A percentile compares a stretch with the other conserved stretches of the same genome.
phyloP scores from a whole-genome alignment of 306 rosid genomes.

The Astragalus glycyphyllos region DNA sequence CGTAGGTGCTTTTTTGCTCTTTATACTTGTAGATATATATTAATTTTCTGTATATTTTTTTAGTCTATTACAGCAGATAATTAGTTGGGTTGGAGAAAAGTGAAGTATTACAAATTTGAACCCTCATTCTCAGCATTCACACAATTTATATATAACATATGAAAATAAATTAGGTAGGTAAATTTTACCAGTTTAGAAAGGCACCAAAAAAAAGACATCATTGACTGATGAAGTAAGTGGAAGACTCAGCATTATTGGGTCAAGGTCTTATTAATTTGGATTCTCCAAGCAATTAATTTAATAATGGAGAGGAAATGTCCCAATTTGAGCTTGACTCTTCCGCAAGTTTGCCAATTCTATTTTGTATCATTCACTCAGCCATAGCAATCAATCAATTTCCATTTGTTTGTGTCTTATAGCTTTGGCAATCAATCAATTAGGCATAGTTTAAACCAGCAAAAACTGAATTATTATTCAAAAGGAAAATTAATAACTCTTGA shows the following conservation, averaged over 20 bases:
- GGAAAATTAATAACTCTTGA: conserved; percentile 20
- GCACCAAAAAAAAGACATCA: conserved; percentile 21
- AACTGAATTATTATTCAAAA: conserved; percentile 39
- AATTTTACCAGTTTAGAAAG: conserved; percentile 17
- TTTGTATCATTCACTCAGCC: conserved; percentile 29
- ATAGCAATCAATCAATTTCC: conserved; percentile 16
- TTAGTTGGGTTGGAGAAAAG: no score
- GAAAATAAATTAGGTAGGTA: conserved; percentile 28
- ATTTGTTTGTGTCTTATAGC: conserved; percentile 32
- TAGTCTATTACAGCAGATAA: no score
- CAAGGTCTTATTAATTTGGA: conserved; percentile 37
- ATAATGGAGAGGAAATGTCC: conserved; percentile 29
- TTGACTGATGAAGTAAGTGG: conserved; percentile 45
- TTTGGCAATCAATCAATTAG: conserved; percentile 34
- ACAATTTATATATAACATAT: neutral
- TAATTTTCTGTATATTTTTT: no score
- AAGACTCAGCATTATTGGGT: conserved; percentile 36
- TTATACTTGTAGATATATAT: no score
- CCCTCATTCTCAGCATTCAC: no score
- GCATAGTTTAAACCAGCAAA: conserved; percentile 36
- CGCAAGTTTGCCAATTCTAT: conserved; percentile 11
- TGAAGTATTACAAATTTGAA: no score
- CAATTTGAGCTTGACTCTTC: conserved; percentile 36
- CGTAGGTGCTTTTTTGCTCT: no score
- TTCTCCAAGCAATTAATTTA: conserved; percentile 17